Evolutionary conservation across 2,329 filamentous ascomycete species (phyloP).

Genomic region (Pseudogymnoascus sp.): DNA sequence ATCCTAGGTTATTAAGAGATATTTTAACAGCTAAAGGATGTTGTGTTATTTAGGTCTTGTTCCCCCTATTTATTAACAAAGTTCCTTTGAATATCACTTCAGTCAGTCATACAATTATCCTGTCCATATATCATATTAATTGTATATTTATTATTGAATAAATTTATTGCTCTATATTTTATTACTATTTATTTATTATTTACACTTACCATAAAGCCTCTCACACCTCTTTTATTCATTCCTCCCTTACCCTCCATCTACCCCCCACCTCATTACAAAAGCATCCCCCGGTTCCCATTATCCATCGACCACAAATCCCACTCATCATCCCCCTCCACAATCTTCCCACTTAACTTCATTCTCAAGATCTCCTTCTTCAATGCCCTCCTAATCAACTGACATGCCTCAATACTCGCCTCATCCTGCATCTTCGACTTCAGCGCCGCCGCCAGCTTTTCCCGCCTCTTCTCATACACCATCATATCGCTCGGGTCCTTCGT

Average conservation of each 20-base stretch:
- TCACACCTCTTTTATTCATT: background rate
- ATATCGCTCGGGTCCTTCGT: background rate
- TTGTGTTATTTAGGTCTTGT: background rate
- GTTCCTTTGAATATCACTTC: background rate
- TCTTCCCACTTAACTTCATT: constrained; percentile 3
- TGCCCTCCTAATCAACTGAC: background rate
- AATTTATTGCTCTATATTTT: background rate
- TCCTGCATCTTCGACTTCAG: background rate
- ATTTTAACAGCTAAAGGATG: background rate
- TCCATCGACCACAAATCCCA: constrained; percentile 8
- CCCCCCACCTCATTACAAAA: background rate
- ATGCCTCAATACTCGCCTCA: background rate
- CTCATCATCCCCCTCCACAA: background rate
- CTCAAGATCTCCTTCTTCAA: background rate
- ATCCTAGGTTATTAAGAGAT: background rate
- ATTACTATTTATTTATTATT: background rate
- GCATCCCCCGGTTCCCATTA: background rate
- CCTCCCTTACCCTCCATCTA: background rate
- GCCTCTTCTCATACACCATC: background rate
- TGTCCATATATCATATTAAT: background rate
- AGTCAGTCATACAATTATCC: background rate
- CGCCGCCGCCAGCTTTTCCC: background rate
- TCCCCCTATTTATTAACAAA: no score
- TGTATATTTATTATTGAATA: background rate
- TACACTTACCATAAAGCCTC: background rate